Base-by-base conservation (phyloP, 1,139 yeast species). In the Sugiyamaella sp. region DNA sequence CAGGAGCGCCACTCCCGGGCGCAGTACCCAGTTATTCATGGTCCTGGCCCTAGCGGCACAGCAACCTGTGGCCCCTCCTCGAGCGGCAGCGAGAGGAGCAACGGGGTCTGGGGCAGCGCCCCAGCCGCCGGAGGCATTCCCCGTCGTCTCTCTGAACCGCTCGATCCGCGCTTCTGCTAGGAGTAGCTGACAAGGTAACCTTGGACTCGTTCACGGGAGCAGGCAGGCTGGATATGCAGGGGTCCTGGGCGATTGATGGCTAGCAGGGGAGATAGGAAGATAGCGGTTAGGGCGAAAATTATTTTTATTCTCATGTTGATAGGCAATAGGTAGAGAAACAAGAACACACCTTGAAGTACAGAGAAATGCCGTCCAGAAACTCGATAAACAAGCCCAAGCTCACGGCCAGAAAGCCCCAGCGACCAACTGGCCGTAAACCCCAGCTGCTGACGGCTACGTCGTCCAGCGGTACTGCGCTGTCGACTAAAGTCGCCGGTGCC, bases 341-440 rank as follows among this genome's bases (percentile, higher is more conserved):
- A 33, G 38, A 33, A n/a, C 14, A 25, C 35, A 9, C 10, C 19
- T 24, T 12, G 29, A 14, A 35, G 17, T 32, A 32, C 25, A 12
- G 10, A 38, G 56, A 25, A 42, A 87, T 87, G 95, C 91, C 95
- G 41, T 84, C 90, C 22, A 85, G 80, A 73, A 86, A 87, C 76
- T 80, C 89, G 51, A 78, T 88, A 62, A 89, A 89, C 71, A 87
- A 84, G 71, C 95, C 95, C 52, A 86, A 85, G 71, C 81, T 80
- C 62, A 80, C 81, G 61, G 74, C 81, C 42, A 57, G 60, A 43
- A 75, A 73, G 59, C 76, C 83, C n/a, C 39, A 42, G 8, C 42
- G 51, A 40, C 47, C 54, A n/a, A 46, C 44, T 14, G 46, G 46
- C 14, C 29, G 24, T 21, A 56, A 52, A 29, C 51, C 51, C 17